Conservation (phyloP, 1,139 yeast species). For the Insectozyma bohioensis region DNA sequence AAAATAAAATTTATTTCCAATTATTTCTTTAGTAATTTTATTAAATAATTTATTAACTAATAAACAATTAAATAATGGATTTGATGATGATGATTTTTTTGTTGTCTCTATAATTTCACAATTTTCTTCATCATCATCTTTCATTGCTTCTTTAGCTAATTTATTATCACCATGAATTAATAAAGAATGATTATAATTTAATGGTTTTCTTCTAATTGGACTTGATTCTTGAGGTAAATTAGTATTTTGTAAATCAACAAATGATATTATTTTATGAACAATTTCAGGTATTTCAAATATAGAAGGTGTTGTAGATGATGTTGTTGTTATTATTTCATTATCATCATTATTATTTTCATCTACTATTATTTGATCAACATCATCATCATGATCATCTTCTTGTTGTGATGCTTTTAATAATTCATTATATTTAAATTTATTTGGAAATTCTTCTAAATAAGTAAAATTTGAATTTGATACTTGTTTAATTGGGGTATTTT, state of each 20-base stretch:
- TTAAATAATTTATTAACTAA: constrained; percentile 70
- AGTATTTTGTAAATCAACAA: constrained; percentile 51
- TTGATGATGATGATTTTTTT: constrained; percentile 4
- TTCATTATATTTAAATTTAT: background rate
- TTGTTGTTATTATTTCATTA: no score
- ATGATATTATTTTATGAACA: constrained; percentile 56
- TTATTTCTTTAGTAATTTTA: constrained; percentile 51
- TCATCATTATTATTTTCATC: no score
- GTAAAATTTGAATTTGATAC: constrained; percentile 7
- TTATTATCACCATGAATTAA: constrained; percentile 49
- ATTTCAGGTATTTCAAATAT: constrained; percentile 81
- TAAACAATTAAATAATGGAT: constrained; percentile 55
- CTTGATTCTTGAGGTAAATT: constrained; percentile 57
- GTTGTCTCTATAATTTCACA: no score
- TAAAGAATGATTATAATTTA: constrained; percentile 58
- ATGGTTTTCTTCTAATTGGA: constrained; percentile 64
- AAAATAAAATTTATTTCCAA: constrained; percentile 58
- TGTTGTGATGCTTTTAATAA: constrained; percentile 2
- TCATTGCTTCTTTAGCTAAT: constrained; percentile 54
- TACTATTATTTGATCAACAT: no score
- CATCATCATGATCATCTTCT: no score
- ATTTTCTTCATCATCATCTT: no score
- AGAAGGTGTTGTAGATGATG: constrained; percentile 23
- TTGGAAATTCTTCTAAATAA: constrained; percentile 7
- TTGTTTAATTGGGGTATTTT: constrained; percentile 24